Evolutionary conservation across 164 flowering plant genomes (phyloP), one percentile per base, ranked within the genome.

Genomic region (Dillenia suffruticosa): DNA sequence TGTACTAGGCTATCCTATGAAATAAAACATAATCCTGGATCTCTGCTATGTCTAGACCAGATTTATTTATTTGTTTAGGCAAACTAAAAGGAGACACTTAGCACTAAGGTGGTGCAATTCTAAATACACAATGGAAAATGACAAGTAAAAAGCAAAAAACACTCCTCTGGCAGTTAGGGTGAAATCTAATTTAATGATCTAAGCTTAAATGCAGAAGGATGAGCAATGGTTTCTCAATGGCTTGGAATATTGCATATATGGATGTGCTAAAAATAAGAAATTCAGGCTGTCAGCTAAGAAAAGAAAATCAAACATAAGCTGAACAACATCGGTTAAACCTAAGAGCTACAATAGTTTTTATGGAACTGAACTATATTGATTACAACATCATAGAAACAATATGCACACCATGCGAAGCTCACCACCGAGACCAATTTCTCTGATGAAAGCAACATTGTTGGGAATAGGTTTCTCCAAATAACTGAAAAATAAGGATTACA

Each of bases 371-470:
- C 14, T 16, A 43, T 13, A 49, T 15, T 46, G 46, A 64, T 24
- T 26, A 53, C 53, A 49, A 17, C 15, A 54, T 56, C 22, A 43
- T 22, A 45, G 46, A 52, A 40, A 12, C 14, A n/a, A 63, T 52
- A 32, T 69, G 51, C 84, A 51, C 80, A 94, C 99, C 87, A 58
- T 65, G 57, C 96, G 97, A 72, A 94, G 85, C 73, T 91, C 99
- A 46, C 99, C 97, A 71, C 84, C 88, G 60, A 94, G 97, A 54
- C 96, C 99, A 58, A 91, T 68, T 78, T 94, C 99, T 74, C 93
- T 97, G 62, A 94, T 86, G 72, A 94, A 94, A 72, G 97, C 97
- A 58, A 88, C 66, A 61, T 77, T 69, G 56, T 68, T 75, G 17
- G 97, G 97, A 71, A 94, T 76, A 13, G 97, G 92, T 44, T 71